Conservation (phyloP, 257 asterid species). For the Solanum chiquidenum region DNA sequence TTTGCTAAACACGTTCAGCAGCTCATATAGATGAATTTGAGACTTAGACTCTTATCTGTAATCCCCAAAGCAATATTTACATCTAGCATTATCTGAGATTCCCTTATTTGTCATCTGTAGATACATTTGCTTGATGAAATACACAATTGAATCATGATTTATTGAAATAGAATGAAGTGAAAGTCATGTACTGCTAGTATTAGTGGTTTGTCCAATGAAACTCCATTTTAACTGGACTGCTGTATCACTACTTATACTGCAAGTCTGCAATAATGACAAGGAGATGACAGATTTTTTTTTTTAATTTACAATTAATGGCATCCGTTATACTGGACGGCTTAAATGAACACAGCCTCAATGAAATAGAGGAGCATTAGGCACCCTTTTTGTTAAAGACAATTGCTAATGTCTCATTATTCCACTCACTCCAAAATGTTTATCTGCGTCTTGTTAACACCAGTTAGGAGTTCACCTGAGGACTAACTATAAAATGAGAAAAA, state of each 20-base stretch:
- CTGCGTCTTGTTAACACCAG: not conserved
- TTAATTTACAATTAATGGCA: not conserved
- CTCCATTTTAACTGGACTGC: not conserved
- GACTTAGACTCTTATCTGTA: not conserved
- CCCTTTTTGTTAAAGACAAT: not conserved
- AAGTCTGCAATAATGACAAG: not conserved
- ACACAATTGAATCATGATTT: not conserved
- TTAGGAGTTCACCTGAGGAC: not conserved
- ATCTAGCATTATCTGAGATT: not conserved
- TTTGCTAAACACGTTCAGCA: not conserved
- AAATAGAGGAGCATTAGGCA: not conserved
- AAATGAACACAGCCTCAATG: not conserved
- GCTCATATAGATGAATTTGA: not conserved
- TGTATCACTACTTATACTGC: not conserved
- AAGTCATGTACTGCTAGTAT: not conserved
- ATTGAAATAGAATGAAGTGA: not conserved
- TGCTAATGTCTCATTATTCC: not conserved
- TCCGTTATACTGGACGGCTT: not conserved
- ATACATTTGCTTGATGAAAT: not conserved
- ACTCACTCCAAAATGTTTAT: not conserved
- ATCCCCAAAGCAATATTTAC: not conserved
- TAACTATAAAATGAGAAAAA: not conserved
- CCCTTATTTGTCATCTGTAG: not conserved
- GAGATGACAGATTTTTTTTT: not conserved
- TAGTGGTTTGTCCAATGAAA: not conserved